Conservation (phyloP, 257 asterid species). For the Capsicum rhomboideum region DNA sequence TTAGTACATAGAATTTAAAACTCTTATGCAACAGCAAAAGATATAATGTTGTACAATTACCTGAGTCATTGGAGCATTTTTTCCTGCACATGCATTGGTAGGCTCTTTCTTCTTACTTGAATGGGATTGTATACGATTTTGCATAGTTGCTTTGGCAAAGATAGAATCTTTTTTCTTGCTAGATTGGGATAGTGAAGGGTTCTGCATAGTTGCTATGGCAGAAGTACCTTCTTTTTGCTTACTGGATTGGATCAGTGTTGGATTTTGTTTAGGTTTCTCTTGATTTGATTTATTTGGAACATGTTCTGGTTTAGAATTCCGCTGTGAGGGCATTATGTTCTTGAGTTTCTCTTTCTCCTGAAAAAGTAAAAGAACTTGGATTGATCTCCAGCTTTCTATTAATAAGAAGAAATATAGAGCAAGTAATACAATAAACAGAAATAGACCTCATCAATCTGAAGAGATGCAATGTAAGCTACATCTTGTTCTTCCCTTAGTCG, state of each 20-base stretch:
- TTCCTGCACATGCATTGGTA: constrained; percentile 8
- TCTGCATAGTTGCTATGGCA: constrained; percentile 11
- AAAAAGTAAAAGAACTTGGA: neutral
- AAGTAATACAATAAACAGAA: neutral
- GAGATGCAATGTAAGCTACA: constrained; percentile 67
- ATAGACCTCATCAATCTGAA: constrained; percentile 60
- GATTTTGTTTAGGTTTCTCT: constrained; percentile 13
- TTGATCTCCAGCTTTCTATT: neutral
- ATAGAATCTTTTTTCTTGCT: constrained; percentile 12
- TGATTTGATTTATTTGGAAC: constrained; percentile 5
- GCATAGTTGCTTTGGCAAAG: constrained; percentile 14
- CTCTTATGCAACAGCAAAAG: neutral
- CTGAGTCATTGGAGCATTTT: constrained; percentile 53
- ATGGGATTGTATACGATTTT: neutral
- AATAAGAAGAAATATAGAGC: neutral
- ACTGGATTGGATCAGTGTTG: constrained; percentile 14
- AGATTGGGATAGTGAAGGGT: constrained; percentile 13
- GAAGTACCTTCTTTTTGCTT: constrained; percentile 11
- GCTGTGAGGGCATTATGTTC: constrained; percentile 17
- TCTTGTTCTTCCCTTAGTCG: constrained; percentile 78
- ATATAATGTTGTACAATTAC: constrained; percentile 12
- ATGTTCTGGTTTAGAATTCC: constrained; percentile 14
- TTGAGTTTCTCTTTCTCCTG: constrained; percentile 50
- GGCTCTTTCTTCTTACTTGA: neutral
- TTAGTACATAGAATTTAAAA: neutral